Evolutionary conservation across 371 early-diverging fungal genomes (phyloP).

Genomic region (Haplosporangium sp.): DNA sequence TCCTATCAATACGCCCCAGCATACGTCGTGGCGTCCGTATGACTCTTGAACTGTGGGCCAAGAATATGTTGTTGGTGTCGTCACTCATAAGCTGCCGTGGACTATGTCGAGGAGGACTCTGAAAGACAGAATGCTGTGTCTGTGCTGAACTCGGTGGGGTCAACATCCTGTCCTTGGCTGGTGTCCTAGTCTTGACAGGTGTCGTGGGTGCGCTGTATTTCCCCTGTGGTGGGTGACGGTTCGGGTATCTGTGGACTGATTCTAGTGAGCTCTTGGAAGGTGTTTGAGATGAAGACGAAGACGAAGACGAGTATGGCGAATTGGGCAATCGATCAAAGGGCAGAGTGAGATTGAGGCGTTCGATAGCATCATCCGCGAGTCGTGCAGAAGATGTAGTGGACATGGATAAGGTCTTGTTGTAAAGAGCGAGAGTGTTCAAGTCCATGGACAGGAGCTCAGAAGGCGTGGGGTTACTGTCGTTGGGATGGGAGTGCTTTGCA

Average conservation of each 20-base stretch:
- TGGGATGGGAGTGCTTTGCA: background rate
- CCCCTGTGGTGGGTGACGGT: constrained; percentile 6
- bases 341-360: constrained; percentile 12
- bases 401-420: background rate
- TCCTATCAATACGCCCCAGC: background rate
- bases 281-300: background rate
- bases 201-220: constrained; percentile 6
- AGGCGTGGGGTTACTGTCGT: constrained; percentile 26
- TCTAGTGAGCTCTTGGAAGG: constrained; percentile 9
- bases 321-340: constrained; percentile 22
- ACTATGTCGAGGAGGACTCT: constrained; percentile 12
- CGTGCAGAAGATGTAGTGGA: constrained; percentile 15
- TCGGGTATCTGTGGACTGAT: constrained; percentile 34
- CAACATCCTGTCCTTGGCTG: background rate
- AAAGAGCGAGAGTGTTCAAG: constrained; percentile 31
- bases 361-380: constrained; percentile 25
- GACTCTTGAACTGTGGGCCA: constrained; percentile 26
- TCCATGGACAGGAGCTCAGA: constrained; percentile 44
- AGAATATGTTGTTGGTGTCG: constrained; percentile 30
- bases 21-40: constrained; percentile 29
- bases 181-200: constrained; percentile 7
- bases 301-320: background rate
- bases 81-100: constrained; percentile 24
- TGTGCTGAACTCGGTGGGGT: constrained; percentile 9
- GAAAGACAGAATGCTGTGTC: background rate